phyloP scores from a whole-genome alignment of 352 stramenopile genomes.

The Thraustochytrium aureum region DNA sequence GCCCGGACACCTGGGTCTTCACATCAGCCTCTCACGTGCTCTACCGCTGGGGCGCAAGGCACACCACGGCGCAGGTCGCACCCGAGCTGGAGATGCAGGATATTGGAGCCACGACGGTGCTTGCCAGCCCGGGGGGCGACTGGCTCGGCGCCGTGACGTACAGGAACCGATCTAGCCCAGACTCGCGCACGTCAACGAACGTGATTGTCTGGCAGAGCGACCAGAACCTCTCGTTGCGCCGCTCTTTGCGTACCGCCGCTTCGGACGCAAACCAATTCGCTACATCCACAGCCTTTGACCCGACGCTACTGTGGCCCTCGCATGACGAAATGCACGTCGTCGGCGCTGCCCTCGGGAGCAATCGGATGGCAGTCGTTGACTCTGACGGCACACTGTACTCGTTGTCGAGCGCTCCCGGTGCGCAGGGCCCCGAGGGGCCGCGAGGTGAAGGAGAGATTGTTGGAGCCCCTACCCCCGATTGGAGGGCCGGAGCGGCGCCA shows the following conservation, averaged over 20 bases:
- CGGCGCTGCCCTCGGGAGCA: neutral
- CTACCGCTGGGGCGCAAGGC: constrained; percentile 20
- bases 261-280: no score
- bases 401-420: neutral
- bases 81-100: neutral
- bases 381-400: constrained; percentile 30
- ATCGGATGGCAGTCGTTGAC: constrained; percentile 4
- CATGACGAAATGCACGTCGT: constrained; percentile 22
- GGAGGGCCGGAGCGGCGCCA: neutral
- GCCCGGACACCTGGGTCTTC: constrained; percentile 11
- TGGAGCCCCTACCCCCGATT: no score
- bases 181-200: no score
- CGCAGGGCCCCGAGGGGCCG: neutral
- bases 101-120: neutral
- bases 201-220: no score
- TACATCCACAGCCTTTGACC: constrained; percentile 33
- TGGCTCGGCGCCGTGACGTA: constrained; percentile 13
- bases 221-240: no score
- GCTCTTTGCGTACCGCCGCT: no score
- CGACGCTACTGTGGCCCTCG: constrained; percentile 12
- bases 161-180: no score
- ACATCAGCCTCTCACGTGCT: neutral
- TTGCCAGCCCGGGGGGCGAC: neutral
- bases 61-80: neutral
- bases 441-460: neutral